Evolutionary conservation across 495 filamentous ascomycete species (phyloP).

Genomic region (Aspergillus steynii): DNA sequence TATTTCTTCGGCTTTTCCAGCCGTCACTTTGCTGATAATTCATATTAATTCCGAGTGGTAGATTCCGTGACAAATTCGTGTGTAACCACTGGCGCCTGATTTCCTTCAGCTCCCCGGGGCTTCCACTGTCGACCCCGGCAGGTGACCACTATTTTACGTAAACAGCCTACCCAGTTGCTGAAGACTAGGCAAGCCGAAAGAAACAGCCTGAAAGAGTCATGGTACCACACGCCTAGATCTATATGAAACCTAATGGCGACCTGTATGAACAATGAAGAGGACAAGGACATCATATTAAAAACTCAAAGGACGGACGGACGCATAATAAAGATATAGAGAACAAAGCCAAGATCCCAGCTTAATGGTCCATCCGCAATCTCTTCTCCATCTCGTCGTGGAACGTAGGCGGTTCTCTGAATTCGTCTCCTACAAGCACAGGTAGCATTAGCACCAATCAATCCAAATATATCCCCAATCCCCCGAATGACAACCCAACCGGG

Average conservation of each 20-base stretch:
- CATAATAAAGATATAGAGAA: conserved; percentile 6
- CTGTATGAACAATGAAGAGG: conserved; percentile 4
- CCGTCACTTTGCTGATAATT: too few relatives aligned
- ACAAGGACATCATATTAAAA: neutral
- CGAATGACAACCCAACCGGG: neutral
- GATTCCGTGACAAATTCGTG: too few relatives aligned
- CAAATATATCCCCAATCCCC: neutral
- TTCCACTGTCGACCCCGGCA: too few relatives aligned
- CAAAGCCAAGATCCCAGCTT: conserved; percentile 21
- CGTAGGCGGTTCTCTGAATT: conserved; percentile 59
- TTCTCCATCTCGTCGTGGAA: conserved; percentile 95
- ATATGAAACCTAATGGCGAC: conserved; percentile 5
- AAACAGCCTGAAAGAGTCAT: neutral
- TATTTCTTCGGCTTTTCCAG: too few relatives aligned
- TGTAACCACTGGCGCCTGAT: too few relatives aligned
- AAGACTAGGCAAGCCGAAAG: neutral
- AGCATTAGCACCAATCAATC: neutral
- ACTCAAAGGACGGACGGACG: neutral
- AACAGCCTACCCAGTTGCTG: too few relatives aligned
- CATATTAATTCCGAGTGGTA: too few relatives aligned
- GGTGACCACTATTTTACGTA: too few relatives aligned
- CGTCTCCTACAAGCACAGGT: conserved; percentile 50
- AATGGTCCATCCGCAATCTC: conserved; percentile 74
- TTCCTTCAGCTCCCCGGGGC: too few relatives aligned
- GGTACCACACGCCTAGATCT: neutral